Conservation (phyloP, 768 basidiomycete species). For the Amylocystis lapponica region DNA sequence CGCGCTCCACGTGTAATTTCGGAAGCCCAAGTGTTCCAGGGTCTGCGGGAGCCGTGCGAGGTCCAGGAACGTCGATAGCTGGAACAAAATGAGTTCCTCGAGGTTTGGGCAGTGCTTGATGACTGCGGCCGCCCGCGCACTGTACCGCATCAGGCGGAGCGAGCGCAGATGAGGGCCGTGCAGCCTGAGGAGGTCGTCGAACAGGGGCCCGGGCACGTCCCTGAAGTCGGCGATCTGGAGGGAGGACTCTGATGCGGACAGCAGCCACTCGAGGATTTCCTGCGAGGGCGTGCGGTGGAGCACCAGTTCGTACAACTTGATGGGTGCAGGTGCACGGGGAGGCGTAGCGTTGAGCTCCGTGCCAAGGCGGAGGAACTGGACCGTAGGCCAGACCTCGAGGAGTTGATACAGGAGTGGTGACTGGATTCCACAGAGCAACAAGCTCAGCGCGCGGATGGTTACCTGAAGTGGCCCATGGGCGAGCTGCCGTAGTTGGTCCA, state of each 20-base stretch:
- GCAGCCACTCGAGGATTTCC: conserved; percentile 32
- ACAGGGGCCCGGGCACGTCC: conserved; percentile 26
- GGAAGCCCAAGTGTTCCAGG: conserved; percentile 36
- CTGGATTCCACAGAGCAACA: conserved; percentile 33
- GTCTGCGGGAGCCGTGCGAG: conserved; percentile 30
- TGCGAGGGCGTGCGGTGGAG: conserved; percentile 30
- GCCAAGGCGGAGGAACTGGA: conserved; percentile 35
- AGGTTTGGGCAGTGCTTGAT: conserved; percentile 32
- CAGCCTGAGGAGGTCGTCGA: conserved; percentile 20
- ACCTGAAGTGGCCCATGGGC: conserved; percentile 11
- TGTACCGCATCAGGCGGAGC: conserved; percentile 35
- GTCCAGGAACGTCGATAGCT: conserved; percentile 28
- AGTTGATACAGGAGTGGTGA: conserved; percentile 40
- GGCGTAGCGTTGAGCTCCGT: conserved; percentile 33
- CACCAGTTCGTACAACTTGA: conserved; percentile 36
- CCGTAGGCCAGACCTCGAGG: conserved; percentile 30
- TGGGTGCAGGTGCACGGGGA: conserved; percentile 12
- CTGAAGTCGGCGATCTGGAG: conserved; percentile 38
- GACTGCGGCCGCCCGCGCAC: conserved; percentile 25
- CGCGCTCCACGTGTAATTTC: conserved; percentile 22
- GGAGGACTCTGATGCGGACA: conserved; percentile 27
- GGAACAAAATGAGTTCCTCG: conserved; percentile 35
- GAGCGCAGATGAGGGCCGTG: conserved; percentile 36
- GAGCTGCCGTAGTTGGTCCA: conserved; percentile 22
- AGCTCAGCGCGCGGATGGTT: conserved; percentile 27